Conservation (phyloP, 2,329 filamentous ascomycete genomes). For the Pyricularia sp. region DNA sequence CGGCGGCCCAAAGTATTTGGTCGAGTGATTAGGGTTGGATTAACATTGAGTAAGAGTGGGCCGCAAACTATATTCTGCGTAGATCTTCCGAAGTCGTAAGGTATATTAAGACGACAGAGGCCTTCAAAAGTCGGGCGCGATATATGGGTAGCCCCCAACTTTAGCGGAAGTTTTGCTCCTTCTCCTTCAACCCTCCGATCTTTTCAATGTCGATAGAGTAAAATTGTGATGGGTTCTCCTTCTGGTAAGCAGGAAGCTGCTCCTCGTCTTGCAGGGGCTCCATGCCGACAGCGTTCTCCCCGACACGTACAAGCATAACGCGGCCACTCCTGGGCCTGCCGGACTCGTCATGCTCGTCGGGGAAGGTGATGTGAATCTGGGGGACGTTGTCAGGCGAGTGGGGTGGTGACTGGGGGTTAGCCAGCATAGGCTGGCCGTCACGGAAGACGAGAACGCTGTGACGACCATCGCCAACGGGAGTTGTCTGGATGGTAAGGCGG, state of each 20-base stretch:
- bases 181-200: constrained; percentile 90
- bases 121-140: not conserved
- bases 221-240: constrained; percentile 66
- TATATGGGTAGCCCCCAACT: not conserved
- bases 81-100: not conserved
- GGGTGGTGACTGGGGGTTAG: constrained; percentile 62
- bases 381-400: constrained; percentile 73
- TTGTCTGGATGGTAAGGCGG: constrained; percentile 45
- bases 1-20: not conserved
- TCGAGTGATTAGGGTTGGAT: not conserved
- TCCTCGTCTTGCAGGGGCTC: constrained; percentile 65
- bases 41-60: not conserved
- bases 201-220: constrained; percentile 89
- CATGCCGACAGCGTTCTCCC: constrained; percentile 70
- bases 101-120: not conserved
- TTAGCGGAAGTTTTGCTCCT: constrained; percentile 37
- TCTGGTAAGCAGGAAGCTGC: constrained; percentile 77
- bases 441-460: constrained; percentile 68
- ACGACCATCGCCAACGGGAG: constrained; percentile 28
- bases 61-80: not conserved
- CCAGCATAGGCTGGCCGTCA: constrained; percentile 62
- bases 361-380: constrained; percentile 96
- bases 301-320: constrained; percentile 82
- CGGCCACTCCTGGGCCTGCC: constrained; percentile 74
- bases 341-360: constrained; percentile 78